Evolutionary conservation across 805 yeast species (phyloP), one percentile per base, ranked within the genome.

Genomic region (Pichia insulana): DNA sequence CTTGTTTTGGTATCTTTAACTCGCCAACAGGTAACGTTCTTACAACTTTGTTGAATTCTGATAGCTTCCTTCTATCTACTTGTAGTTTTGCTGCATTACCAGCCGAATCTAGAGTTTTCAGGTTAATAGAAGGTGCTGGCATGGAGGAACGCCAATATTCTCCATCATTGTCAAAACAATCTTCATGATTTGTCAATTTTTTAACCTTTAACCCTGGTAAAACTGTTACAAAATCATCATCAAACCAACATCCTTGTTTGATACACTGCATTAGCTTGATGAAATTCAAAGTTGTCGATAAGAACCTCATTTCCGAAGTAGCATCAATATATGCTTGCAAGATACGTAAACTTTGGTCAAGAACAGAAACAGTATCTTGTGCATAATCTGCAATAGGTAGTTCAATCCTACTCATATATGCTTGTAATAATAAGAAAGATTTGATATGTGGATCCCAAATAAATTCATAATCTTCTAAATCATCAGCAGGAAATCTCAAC

Each of bases 351-450:
- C 95, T 78, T 64, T 92, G 98, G 56, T 94, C 99, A 44, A 92
- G 66, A 9, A 92, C 95, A 0, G 97, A 80, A 12, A 88, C 77
- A 0, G 96, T 88, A 61, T 92, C 98, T 57, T 90, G 97, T 9
- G 83, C 70, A 58, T 92, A 92, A 68, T 92, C 99, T 0, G 95
- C 94, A 55, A 92, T 85, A 2, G 97, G 98, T 37, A 92, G 67
- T 45, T 85, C 92, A 6, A 77, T 67, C 37, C 88, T 64, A 30
- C 75, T 65, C 73, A 84, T 75, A 52, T 71, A 80, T 0, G 90
- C 89, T 57, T 84, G 92, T 8, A 83, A 56, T 50, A 84, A 68
- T 47, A 84, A 64, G 52, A 71, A 84, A 2, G 87, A 78, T 57
- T 84, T 84, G 50, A 84, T 84, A 58, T 84, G 94, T 5, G 94